These are phyloP conservation scores for Lactifluus echinatus DNA, from an alignment of 768 basidiomycete species.

Conservation along the genomic window DNA sequence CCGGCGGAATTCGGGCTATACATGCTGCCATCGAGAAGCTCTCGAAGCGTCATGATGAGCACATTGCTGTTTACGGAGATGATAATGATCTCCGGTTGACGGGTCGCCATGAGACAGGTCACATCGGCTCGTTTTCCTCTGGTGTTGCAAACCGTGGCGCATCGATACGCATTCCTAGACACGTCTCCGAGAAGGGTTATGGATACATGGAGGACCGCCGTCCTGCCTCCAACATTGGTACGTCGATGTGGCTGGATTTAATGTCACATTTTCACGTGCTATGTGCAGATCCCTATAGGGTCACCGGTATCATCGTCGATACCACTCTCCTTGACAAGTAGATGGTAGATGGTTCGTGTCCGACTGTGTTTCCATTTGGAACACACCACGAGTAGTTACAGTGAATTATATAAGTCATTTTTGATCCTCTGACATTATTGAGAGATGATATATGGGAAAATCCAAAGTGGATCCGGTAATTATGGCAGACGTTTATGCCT, in stretches of 20 bases:
- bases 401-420: neutral
- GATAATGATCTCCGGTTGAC: constrained; percentile 96
- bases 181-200: constrained; percentile 85
- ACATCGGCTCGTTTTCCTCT: constrained; percentile 83
- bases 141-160: constrained; percentile 98
- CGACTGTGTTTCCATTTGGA: neutral
- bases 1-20: constrained; percentile 87
- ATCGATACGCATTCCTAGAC: constrained; percentile 91
- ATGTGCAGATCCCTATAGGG: constrained; percentile 81
- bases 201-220: constrained; percentile 97
- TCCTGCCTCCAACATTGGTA: constrained; percentile 96
- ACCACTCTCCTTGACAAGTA: constrained; percentile 69
- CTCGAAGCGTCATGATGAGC: constrained; percentile 81
- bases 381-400: neutral
- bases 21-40: constrained; percentile 93
- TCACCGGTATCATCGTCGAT: constrained; percentile 83
- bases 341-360: constrained; percentile 26
- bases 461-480: too few relatives aligned
- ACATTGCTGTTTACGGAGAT: constrained; percentile 96
- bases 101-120: constrained; percentile 95
- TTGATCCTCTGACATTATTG: neutral
- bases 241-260: constrained; percentile 23
- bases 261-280: neutral
- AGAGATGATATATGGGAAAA: too few relatives aligned
- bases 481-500: too few relatives aligned